Evolutionary conservation across 2,329 filamentous ascomycete species (phyloP), one percentile per base, ranked within the genome.

Genomic region (Thermothelomyces thermophilus): DNA sequence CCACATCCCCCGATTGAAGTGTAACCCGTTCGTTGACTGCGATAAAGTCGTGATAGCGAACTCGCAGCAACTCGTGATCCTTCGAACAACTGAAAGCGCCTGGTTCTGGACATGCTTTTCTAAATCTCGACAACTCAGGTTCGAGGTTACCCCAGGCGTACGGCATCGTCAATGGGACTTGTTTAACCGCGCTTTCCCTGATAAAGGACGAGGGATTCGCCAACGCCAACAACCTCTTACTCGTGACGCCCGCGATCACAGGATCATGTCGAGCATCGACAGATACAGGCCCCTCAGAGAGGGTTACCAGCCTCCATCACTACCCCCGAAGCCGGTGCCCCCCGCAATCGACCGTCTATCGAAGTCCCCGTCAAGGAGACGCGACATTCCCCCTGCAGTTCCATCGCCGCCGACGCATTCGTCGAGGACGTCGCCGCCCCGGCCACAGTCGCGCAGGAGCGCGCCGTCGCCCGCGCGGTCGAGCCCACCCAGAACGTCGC

Each of bases 331-430:
- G 61, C 61, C 67, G 64, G 54, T 56, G 59, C 60, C 67, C 65
- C 48, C 58, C 3, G 45, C 54, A n/a, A 28, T 54, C 50, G 71
- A 74, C 37, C 71, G 68, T 53, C 62, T 68, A 26, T 75, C 76
- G 41, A 73, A 71, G 62, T 79, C 77, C 36, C 75, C 76, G 24
- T 62, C 70, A 11, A 68, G 70, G 53, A 71, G 72, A 56, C 74
- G 73, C 60, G 75, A 80, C 54, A 72, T 83, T 16, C 80, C 80
- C 41, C 80, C 80, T 10, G 76, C 79, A 20, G 80, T 73, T 31
- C 80, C 80, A 35, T 82, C 80, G 14, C 80, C 80, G 51, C 80
- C 80, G 3, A 73, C 75, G 34, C 71, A 75, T 45, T 74, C 73
- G 35, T 74, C 75, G 44, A 72, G 75, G 55, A 76, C 73, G 7